Evolutionary conservation across 331 rosid species (phyloP).

Genomic region (Ulmus americana): DNA sequence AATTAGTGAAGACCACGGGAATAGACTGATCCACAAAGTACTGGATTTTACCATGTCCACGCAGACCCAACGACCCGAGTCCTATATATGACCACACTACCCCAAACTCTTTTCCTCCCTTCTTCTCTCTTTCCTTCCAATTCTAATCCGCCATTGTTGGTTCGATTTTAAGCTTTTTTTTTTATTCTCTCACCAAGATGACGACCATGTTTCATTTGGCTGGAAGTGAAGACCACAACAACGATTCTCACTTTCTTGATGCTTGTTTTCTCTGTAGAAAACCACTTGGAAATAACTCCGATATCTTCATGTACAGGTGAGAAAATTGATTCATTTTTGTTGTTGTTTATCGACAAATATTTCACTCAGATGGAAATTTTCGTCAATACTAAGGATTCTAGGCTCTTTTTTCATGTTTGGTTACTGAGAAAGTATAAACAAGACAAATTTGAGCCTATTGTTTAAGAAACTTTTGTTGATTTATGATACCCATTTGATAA

Average conservation of each 20-base stretch:
- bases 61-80: background rate
- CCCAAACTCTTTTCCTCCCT: background rate
- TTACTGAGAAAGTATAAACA: too few species aligned
- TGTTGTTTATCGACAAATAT: background rate
- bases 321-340: background rate
- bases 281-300: constrained; percentile 54
- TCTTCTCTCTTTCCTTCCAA: background rate
- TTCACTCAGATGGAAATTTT: constrained; percentile 19
- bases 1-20: constrained; percentile 18
- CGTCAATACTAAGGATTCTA: background rate
- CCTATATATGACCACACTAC: constrained; percentile 33
- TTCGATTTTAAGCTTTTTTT: constrained; percentile 5
- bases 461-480: too few species aligned
- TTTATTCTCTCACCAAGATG: constrained; percentile 30
- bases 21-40: constrained; percentile 14
- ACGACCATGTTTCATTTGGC: constrained; percentile 40
- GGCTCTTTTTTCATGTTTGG: too few species aligned
- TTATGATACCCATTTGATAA: too few species aligned
- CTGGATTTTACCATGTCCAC: constrained; percentile 20
- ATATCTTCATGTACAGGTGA: constrained; percentile 93
- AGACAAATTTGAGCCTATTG: too few species aligned
- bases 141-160: background rate
- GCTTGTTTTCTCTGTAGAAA: constrained; percentile 76
- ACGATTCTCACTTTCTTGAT: constrained; percentile 74
- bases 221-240: constrained; percentile 39